Base-by-base conservation (phyloP, 2,329 filamentous ascomycete species). In the Colletotrichum neosansevieriae region DNA sequence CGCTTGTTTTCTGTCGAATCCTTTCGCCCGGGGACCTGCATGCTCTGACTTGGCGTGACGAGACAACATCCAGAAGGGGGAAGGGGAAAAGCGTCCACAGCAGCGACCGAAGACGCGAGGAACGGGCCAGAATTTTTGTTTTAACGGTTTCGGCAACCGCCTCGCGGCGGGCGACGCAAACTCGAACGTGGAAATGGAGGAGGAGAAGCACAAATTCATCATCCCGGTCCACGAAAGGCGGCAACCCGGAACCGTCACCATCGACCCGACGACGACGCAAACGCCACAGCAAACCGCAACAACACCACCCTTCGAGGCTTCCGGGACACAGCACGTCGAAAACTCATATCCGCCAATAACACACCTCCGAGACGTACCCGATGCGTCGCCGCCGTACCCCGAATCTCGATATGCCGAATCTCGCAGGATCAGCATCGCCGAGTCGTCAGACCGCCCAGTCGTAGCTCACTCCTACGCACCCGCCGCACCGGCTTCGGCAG, bases 191-290 rank as follows among this genome's bases (percentile, higher is more conserved):
- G 59, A 57, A 5, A 69, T 69, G 63, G 67, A 69, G 12, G 67
- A 69, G 45, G 67, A 69, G 50, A 67, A 69, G 12, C 63, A 69
- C 44, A 69, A 69, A 32, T 69, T 69, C 45, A 69, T 69, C 15
- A 69, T 68, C 42, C 67, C 67, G 21, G 40, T 17, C 51, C 67
- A 67, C 53, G 63, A 67, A 44, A 45, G 57, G 58, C 57, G 53
- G 21, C 63, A 62, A 36, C 58, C 63, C n/a, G 40, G 58, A n/a
- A 56, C 42, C 36, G 63, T 65, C 47, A 60, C 24, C 34, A 10
- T 21, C 12, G 44, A 66, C 17, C 42, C 66, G 19, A 29, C 47
- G 34, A 47, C 32, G 19, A 44, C 40, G 34, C 54, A 38, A 36
- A 45, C 49, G 10, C 40, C 56, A 34, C 50, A 58, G 29, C 29